Base-by-base conservation (phyloP, 129 eudicot genomes). In the Pittosporum tobira region DNA sequence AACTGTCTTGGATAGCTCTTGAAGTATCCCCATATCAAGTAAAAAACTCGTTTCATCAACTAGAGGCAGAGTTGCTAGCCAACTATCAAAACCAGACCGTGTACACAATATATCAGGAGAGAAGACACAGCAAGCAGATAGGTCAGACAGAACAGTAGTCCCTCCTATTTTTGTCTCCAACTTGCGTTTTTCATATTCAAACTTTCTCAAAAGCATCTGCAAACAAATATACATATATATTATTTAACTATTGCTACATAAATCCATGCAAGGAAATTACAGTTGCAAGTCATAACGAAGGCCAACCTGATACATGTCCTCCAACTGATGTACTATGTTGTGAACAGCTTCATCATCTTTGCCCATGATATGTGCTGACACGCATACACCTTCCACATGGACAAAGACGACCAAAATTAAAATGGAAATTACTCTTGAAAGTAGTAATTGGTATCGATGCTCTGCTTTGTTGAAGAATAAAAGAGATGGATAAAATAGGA, bases 261-360 rank as follows among this genome's bases (percentile, higher is more conserved):
- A 5, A 30, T 27, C 31, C n/a, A 51, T 16, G 6, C 9, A 44
- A 38, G 22, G 14, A 61, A 58, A 26, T 22, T 58, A 36, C 58
- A 43, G n/a, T 26, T 37, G 25, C 15, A 58, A 51, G n/a, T 23
- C 45, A 44, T 45, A 14, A 68, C 2, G 10, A 18, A 63, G 58
- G 43, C 43, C 46, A 67, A 81, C 96, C 91, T 81, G 88, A 75
- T 76, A 57, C 85, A 93, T 74, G 51, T 83, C 91, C 63, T 87
- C 86, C 74, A 87, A 69, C 79, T 77, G 67, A 68, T 73, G 76
- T 36, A 73, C 47, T 71, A 62, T 69, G 31, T 70, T 50, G 31
- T 44, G 59, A 20, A 52, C 68, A 44, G 69, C 74, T 44, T 77
- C 78, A 66, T 72, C 73, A 22, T 46, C 64, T 51, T 67, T 70